phyloP scores from a whole-genome alignment of 2,329 filamentous ascomycete species.

The Cladorrhinum sp. region DNA sequence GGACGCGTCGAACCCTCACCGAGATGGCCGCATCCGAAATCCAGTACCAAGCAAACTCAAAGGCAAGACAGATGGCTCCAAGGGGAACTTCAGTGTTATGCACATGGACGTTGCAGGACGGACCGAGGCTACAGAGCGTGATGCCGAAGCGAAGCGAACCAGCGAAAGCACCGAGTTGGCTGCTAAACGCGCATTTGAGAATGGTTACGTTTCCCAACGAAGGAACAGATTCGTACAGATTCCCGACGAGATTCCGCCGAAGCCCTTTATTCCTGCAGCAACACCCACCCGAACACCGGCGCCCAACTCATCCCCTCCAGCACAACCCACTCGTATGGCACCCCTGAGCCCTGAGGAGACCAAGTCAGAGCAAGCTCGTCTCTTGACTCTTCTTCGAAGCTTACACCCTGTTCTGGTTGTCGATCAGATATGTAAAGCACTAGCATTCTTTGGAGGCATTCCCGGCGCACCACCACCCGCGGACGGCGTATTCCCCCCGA shows the following conservation, averaged over 20 bases:
- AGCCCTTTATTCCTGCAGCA: constrained; percentile 17
- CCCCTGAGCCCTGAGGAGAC: constrained; percentile 45
- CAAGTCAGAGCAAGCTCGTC: constrained; percentile 58
- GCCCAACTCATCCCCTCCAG: constrained; percentile 4
- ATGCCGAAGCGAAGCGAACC: constrained; percentile 56
- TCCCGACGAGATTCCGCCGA: constrained; percentile 26
- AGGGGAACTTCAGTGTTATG: constrained; percentile 62
- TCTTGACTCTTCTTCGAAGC: constrained; percentile 55
- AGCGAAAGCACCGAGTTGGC: constrained; percentile 60
- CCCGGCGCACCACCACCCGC: constrained; percentile 52
- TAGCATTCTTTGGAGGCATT: constrained; percentile 62
- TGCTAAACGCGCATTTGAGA: constrained; percentile 53
- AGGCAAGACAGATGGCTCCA: constrained; percentile 53
- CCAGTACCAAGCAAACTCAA: constrained; percentile 62
- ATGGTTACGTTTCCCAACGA: constrained; percentile 51
- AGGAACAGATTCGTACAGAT: constrained; percentile 39
- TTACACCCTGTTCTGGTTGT: constrained; percentile 56
- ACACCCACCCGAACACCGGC: not conserved
- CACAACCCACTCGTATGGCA: constrained; percentile 13
- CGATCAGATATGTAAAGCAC: constrained; percentile 59
- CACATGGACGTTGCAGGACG: constrained; percentile 52
- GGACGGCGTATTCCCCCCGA: constrained; percentile 52
- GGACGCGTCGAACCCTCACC: constrained; percentile 27
- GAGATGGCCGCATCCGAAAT: constrained; percentile 52
- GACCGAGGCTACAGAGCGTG: constrained; percentile 46